phyloP scores from a whole-genome alignment of 2,329 filamentous ascomycete genomes.

The Teratosphaeriaceae sp. region DNA sequence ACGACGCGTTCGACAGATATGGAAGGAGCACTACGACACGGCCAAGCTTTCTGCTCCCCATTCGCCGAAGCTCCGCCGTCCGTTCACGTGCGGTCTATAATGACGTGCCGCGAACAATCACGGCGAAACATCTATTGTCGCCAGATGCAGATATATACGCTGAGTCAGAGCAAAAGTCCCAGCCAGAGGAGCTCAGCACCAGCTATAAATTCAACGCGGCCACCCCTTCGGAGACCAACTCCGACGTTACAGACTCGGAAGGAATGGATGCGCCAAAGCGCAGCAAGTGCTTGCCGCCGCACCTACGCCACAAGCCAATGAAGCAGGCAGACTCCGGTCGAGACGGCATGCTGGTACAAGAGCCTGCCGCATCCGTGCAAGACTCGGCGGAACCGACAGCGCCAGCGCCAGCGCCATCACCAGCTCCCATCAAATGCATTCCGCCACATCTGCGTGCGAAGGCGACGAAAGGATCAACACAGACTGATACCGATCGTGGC shows the following conservation, averaged over 20 bases:
- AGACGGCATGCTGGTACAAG: not conserved
- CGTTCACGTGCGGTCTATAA: not conserved
- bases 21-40: conserved; percentile 1
- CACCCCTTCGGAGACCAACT: not conserved
- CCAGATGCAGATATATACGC: no score
- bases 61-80: not conserved
- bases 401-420: no score
- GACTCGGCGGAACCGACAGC: no score
- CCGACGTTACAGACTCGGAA: no score
- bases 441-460: not conserved
- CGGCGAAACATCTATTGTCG: not conserved
- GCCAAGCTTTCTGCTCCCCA: conserved; percentile 1
- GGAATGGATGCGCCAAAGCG: no score
- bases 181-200: not conserved
- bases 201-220: not conserved
- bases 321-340: not conserved
- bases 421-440: not conserved
- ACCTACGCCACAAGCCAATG: not conserved
- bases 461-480: not conserved
- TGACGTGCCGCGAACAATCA: not conserved
- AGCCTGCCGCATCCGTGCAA: no score
- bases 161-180: not conserved
- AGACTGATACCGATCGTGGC: not conserved
- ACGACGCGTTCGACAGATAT: not conserved
- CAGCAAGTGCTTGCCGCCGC: not conserved